Conservation (phyloP, 129 eudicot genomes). For the Centella asiatica region DNA sequence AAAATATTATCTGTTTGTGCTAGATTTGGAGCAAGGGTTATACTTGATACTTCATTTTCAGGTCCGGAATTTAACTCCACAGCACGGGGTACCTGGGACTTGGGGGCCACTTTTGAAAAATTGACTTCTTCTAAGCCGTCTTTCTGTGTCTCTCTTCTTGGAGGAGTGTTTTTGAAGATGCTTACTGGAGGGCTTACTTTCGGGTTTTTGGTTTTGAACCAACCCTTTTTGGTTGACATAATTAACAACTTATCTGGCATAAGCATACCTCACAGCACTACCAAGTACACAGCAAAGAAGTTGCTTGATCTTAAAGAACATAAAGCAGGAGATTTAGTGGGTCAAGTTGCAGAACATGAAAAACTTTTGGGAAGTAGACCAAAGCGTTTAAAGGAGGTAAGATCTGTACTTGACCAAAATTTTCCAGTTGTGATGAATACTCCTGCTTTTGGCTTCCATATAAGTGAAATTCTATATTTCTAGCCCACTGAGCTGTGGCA, state of each 20-base stretch:
- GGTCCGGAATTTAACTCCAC: conserved; percentile 51
- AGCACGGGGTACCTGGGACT: conserved; percentile 60
- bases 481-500: background rate
- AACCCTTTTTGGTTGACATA: conserved; percentile 52
- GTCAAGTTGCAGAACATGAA: conserved; percentile 40
- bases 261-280: conserved; percentile 80
- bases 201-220: conserved; percentile 64
- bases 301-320: conserved; percentile 66
- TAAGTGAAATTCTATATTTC: background rate
- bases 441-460: conserved; percentile 6
- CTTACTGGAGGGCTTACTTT: conserved; percentile 81
- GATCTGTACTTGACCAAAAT: conserved; percentile 2
- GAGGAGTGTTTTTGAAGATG: conserved; percentile 67
- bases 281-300: conserved; percentile 75
- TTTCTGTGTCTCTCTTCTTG: conserved; percentile 68
- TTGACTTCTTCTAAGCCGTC: conserved; percentile 37
- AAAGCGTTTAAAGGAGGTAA: conserved; percentile 68
- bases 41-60: conserved; percentile 82
- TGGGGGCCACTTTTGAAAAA: conserved; percentile 46
- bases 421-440: background rate
- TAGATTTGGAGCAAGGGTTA: conserved; percentile 70
- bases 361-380: conserved; percentile 46
- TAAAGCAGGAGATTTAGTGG: conserved; percentile 33
- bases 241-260: conserved; percentile 60
- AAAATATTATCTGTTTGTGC: conserved; percentile 58